These are phyloP conservation scores for Ustilago loliicola DNA, from an alignment of 1,284 basidiomycete genomes.

Conservation along the genomic window DNA sequence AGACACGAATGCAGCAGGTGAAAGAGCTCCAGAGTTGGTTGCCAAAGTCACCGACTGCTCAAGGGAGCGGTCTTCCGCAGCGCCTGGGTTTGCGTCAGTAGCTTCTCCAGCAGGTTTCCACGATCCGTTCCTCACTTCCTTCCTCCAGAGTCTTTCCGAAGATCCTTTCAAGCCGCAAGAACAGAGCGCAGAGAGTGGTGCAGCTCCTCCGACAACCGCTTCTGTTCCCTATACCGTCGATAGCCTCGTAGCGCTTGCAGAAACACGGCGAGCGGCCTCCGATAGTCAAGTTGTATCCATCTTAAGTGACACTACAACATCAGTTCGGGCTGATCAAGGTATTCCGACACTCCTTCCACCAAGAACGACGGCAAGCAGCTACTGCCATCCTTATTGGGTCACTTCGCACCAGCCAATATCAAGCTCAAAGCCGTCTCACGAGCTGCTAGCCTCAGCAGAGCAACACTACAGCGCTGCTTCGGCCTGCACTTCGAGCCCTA, in stretches of 20 bases:
- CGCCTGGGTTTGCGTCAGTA: background rate
- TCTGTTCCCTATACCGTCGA: background rate
- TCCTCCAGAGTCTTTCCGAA: slow-evolving; percentile 28
- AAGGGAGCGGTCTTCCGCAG: background rate
- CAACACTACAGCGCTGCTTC: background rate
- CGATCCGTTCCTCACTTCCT: slow-evolving; percentile 28
- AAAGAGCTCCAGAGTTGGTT: background rate
- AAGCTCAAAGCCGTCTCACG: background rate
- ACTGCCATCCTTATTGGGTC: slow-evolving; percentile 5
- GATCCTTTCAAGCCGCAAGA: background rate
- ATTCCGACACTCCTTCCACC: background rate
- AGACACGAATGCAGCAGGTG: background rate
- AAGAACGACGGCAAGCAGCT: background rate
- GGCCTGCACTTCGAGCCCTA: too few species aligned
- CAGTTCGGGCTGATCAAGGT: background rate
- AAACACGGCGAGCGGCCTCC: background rate
- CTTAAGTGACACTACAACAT: background rate
- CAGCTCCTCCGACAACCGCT: background rate
- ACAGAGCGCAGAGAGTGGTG: background rate
- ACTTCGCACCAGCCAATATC: background rate
- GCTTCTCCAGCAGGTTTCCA: slow-evolving; percentile 6
- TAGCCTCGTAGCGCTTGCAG: background rate
- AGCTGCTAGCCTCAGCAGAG: background rate
- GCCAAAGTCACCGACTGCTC: background rate
- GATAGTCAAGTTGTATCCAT: background rate